These are phyloP conservation scores for Ganoderma leucocontextum DNA, from an alignment of 1,284 basidiomycete species.

Conservation along the genomic window DNA sequence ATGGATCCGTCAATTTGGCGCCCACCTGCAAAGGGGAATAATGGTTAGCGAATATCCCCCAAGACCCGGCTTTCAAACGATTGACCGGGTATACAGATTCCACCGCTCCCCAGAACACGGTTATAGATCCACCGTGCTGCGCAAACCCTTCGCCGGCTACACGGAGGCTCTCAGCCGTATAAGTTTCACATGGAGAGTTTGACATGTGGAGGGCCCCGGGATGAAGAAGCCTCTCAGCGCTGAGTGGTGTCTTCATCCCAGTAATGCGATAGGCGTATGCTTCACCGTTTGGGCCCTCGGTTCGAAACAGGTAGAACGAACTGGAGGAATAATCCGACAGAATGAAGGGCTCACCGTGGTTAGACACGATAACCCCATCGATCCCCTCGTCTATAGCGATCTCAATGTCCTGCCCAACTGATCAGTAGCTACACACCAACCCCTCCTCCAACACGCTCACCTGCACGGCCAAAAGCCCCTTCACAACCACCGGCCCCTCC, in stretches of 20 bases:
- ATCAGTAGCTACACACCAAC: not conserved
- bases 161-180: not conserved
- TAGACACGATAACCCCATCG: conserved; percentile 83
- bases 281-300: too few species aligned
- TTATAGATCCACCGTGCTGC: not conserved
- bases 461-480: conserved; percentile 65
- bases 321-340: not conserved
- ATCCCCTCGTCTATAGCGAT: conserved; percentile 70
- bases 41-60: not conserved
- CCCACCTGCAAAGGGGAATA: conserved; percentile 56
- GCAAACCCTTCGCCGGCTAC: too few species aligned
- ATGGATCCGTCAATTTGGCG: conserved; percentile 85
- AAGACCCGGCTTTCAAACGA: conserved; percentile 4
- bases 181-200: not conserved
- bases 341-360: conserved; percentile 64
- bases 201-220: too few species aligned
- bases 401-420: conserved; percentile 67
- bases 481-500: conserved; percentile 75
- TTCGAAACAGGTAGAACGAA: not conserved
- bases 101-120: not conserved
- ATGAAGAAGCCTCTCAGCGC: too few species aligned
- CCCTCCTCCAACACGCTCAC: conserved; percentile 7
- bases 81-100: not conserved
- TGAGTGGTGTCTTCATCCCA: too few species aligned
- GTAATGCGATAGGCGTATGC: too few species aligned